Evolutionary conservation across 2,329 filamentous ascomycete species (phyloP).

Genomic region (Diplodia sapinea): DNA sequence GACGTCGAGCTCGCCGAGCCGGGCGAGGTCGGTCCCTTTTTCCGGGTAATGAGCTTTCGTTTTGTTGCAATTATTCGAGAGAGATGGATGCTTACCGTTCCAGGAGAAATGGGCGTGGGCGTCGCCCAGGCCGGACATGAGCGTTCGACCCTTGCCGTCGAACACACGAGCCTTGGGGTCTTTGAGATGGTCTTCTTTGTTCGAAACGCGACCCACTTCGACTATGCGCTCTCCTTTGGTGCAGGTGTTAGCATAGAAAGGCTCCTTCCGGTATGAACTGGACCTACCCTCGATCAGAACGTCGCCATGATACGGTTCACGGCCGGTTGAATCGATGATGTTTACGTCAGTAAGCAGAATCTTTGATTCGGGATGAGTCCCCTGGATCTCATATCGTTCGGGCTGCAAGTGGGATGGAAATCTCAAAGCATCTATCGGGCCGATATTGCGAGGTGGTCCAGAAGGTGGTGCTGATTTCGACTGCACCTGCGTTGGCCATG

Average conservation of each 20-base stretch:
- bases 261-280: background rate
- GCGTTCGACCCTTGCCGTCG: conserved; percentile 51
- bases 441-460: conserved; percentile 19
- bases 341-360: conserved; percentile 49
- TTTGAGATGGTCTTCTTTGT: conserved; percentile 36
- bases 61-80: background rate
- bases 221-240: conserved; percentile 43
- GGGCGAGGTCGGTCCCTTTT: conserved; percentile 46
- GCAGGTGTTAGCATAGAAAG: background rate
- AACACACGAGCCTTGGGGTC: conserved; percentile 47
- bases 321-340: conserved; percentile 50
- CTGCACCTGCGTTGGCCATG: background rate
- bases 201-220: conserved; percentile 44
- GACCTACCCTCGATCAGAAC: conserved; percentile 49
- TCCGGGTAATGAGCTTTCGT: background rate
- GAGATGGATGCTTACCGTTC: conserved; percentile 42
- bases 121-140: conserved; percentile 59
- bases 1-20: conserved; percentile 51
- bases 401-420: conserved; percentile 39
- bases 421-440: background rate
- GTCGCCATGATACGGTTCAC: conserved; percentile 48
- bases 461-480: background rate
- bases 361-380: conserved; percentile 43
- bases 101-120: conserved; percentile 58
- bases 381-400: conserved; percentile 45